These are phyloP conservation scores for Epichloe baconii DNA, from an alignment of 2,329 filamentous ascomycete genomes.

Conservation along the genomic window DNA sequence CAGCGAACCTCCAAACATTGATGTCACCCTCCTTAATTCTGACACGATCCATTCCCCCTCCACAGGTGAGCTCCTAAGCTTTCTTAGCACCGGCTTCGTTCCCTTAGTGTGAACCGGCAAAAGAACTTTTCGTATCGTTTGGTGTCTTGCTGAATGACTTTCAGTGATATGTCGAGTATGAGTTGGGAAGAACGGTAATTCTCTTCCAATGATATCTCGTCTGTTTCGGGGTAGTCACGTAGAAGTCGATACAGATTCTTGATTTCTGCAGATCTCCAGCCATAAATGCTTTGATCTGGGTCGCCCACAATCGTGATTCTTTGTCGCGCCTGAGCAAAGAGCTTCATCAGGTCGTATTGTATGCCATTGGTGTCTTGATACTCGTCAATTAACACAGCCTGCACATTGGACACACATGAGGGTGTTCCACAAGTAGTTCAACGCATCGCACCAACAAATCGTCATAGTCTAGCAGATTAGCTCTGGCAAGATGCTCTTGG, in stretches of 20 bases:
- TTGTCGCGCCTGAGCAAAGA: constrained; percentile 60
- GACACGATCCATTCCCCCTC: constrained; percentile 85
- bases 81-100: constrained; percentile 67
- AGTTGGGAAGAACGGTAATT: constrained; percentile 87
- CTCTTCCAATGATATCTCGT: constrained; percentile 76
- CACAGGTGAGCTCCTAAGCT: constrained; percentile 50
- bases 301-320: constrained; percentile 93
- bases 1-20: constrained; percentile 62
- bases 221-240: constrained; percentile 60
- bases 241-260: constrained; percentile 74
- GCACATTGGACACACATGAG: constrained; percentile 74
- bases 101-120: constrained; percentile 70
- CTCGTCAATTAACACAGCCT: constrained; percentile 88
- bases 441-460: constrained; percentile 78
- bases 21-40: constrained; percentile 60
- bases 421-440: constrained; percentile 59
- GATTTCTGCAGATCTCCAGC: constrained; percentile 86
- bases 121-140: constrained; percentile 62
- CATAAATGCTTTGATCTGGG: constrained; percentile 95
- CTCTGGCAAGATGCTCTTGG: constrained; percentile 57
- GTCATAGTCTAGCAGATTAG: constrained; percentile 87
- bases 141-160: constrained; percentile 82
- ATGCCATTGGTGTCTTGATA: constrained; percentile 96
- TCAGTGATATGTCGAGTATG: constrained; percentile 67
- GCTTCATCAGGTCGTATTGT: constrained; percentile 86